Base-by-base conservation (phyloP, 768 basidiomycete species). In the Lactarius indigo region DNA sequence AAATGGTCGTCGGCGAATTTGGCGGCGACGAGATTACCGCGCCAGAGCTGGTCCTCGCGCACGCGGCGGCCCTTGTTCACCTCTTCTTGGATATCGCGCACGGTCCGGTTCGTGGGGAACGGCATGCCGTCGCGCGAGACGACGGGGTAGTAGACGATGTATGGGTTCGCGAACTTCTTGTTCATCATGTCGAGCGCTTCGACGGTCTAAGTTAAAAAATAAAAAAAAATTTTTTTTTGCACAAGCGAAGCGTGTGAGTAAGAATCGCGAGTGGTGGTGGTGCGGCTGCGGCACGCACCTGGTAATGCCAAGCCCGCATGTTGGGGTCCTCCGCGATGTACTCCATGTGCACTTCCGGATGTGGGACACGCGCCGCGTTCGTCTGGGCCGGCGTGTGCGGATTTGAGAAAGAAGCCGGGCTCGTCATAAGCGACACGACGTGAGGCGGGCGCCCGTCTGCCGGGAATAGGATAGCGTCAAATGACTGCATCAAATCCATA, bases 331-430 rank as follows among this genome's bases (percentile, higher is more conserved):
- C 89, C 73, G 89, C 90, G 71, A 93, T 87, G 76, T 88, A 90
- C 76, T 92, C 90, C 91, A 93, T 93, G 73, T 89, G 85, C 50
- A 90, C 84, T 75, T 92, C 90, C 13, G 91, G 91, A 75, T 93
- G 91, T 0, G 91, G 91, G 80, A 90, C 83, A 61, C 87, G 86
- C 56, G 85, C 77, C 37, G 78, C 74, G 54, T 79, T 80, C 62
- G 61, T 44, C 41, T 63, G 63, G 3, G 63, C 58, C 12, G 63
- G 68, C 23, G 58, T 71, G 70, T 58, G 70, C 66, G 61, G 72
- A 55, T 60, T 50, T 37, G 52, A 66, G 63, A 64, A 58, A 61
- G 59, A 66, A 41, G 63, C 76, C 44, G 76, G 85, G 84, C 89
- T 92, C 28, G 89, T 90, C 87, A 87, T 87, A 65, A 93, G 83